These are phyloP conservation scores for Ganoderma lingzhi DNA, from an alignment of 1,284 basidiomycete species.

Conservation along the genomic window DNA sequence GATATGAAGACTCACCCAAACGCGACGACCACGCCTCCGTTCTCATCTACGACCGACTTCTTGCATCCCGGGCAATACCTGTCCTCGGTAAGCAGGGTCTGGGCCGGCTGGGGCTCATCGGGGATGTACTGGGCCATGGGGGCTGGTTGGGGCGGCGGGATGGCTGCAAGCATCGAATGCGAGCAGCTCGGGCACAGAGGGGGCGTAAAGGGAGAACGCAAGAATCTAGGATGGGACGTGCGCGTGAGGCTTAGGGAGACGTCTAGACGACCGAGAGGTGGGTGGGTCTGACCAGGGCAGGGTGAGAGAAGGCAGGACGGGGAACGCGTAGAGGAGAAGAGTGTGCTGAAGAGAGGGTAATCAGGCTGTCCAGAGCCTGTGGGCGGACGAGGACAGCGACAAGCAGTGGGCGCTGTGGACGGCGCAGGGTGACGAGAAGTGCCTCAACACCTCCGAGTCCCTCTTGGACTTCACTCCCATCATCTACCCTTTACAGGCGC, in stretches of 20 bases:
- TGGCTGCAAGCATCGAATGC: slow-evolving; percentile 28
- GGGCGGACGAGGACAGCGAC: slow-evolving; percentile 16
- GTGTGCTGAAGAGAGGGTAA: slow-evolving; percentile 3
- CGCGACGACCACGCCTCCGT: slow-evolving; percentile 88
- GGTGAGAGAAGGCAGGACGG: not conserved
- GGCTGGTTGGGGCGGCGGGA: slow-evolving; percentile 22
- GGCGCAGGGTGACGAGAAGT: slow-evolving; percentile 17
- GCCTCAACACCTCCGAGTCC: slow-evolving; percentile 2
- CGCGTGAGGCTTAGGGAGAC: not conserved
- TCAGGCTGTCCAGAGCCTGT: slow-evolving; percentile 31
- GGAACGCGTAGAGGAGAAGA: slow-evolving; percentile 5
- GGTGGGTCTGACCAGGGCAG: not conserved
- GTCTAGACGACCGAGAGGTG: not conserved
- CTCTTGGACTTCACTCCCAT: slow-evolving; percentile 13
- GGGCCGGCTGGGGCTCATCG: slow-evolving; percentile 14
- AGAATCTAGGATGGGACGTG: not conserved
- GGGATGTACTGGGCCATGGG: slow-evolving; percentile 28
- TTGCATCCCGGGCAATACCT: slow-evolving; percentile 88
- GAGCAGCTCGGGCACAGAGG: not conserved
- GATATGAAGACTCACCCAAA: slow-evolving; percentile 73
- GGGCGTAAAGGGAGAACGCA: not conserved
- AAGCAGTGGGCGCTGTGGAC: slow-evolving; percentile 14
- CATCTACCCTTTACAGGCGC: slow-evolving; percentile 13
- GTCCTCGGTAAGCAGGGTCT: slow-evolving; percentile 55
- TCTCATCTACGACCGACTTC: slow-evolving; percentile 82